A percentile compares a stretch with the other conserved stretches of the same genome.
phyloP scores from a whole-genome alignment of 495 filamentous ascomycete species.

The Aspergillus saccharolyticus region DNA sequence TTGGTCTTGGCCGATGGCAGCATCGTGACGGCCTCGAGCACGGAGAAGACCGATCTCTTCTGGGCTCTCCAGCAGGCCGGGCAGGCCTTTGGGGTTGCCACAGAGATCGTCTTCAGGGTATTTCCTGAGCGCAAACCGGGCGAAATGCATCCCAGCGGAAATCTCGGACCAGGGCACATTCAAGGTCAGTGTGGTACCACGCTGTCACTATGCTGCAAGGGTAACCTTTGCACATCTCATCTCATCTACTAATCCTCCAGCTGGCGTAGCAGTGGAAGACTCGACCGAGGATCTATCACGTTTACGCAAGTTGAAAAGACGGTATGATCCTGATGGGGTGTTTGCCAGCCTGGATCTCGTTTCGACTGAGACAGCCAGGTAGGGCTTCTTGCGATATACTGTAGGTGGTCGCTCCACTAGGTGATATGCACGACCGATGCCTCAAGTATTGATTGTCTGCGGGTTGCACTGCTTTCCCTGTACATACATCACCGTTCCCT shows the following conservation, averaged over 20 bases:
- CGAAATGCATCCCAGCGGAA: no score
- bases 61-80: conserved; percentile 43
- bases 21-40: conserved; percentile 24
- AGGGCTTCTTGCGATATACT: background rate
- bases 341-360: background rate
- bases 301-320: background rate
- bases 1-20: conserved; percentile 45
- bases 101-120: conserved; percentile 30
- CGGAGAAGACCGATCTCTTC: conserved; percentile 33
- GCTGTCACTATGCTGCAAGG: no score
- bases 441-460: no score
- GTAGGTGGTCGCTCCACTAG: no score
- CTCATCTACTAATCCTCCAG: no score
- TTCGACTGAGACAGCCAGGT: background rate
- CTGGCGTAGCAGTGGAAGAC: no score
- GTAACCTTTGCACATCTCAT: no score
- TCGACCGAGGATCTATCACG: background rate
- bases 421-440: background rate
- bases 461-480: no score
- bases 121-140: no score
- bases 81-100: conserved; percentile 34
- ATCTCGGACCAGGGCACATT: no score
- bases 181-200: no score
- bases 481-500: no score
- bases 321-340: background rate